Conservation (phyloP, 2,329 filamentous ascomycete genomes). For the Phaeosphaeriaceae sp. region DNA sequence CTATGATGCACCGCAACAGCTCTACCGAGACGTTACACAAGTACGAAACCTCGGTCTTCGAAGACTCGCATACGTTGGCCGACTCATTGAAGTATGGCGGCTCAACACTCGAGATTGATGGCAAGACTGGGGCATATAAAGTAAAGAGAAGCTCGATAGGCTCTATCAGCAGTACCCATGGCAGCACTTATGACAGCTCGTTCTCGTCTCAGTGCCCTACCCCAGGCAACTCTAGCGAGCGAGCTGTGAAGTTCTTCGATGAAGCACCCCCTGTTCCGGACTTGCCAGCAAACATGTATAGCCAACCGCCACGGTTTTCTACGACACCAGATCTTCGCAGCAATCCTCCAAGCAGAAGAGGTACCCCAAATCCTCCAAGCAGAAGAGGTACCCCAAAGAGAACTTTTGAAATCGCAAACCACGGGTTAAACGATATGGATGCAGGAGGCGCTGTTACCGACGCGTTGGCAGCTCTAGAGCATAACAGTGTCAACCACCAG, state of each 20-base stretch:
- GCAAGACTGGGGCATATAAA: slow-evolving; percentile 41
- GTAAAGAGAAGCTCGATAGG: slow-evolving; percentile 36
- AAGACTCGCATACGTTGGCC: slow-evolving; percentile 41
- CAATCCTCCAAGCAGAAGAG: slow-evolving; percentile 17
- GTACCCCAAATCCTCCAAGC: slow-evolving; percentile 9
- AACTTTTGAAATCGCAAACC: slow-evolving; percentile 23
- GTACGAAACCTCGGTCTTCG: slow-evolving; percentile 39
- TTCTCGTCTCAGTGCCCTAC: slow-evolving; percentile 10
- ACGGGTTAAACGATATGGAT: slow-evolving; percentile 25
- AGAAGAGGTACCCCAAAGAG: slow-evolving; percentile 13
- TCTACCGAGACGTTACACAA: slow-evolving; percentile 39
- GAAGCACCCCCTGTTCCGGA: slow-evolving; percentile 35
- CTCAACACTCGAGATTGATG: slow-evolving; percentile 41
- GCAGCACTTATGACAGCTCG: slow-evolving; percentile 12
- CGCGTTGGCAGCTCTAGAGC: slow-evolving; percentile 27
- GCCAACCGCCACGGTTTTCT: slow-evolving; percentile 18
- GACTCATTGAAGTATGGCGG: slow-evolving; percentile 42
- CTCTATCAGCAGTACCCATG: slow-evolving; percentile 16
- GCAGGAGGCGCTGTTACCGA: slow-evolving; percentile 25
- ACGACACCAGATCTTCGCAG: slow-evolving; percentile 11
- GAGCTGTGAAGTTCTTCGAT: slow-evolving; percentile 18
- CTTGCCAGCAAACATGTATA: slow-evolving; percentile 33
- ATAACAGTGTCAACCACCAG: slow-evolving; percentile 16
- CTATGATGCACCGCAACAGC: slow-evolving; percentile 18
- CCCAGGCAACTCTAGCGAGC: slow-evolving; percentile 23